phyloP scores from a whole-genome alignment of 148 eudicot genomes.

The Chenopodium album region DNA sequence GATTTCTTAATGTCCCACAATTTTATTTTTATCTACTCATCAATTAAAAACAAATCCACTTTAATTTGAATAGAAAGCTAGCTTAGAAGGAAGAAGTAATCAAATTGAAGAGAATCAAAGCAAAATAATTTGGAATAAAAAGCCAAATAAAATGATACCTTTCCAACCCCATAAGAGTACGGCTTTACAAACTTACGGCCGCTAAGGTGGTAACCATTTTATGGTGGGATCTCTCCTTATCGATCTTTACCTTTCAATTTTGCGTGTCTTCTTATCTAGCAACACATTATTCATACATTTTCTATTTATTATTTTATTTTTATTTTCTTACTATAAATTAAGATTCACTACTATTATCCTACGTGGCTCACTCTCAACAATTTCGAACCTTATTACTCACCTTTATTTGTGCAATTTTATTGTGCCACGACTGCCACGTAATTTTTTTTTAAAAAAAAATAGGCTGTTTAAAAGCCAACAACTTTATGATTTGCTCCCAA shows the following conservation, averaged over 20 bases:
- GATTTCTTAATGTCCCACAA: no score
- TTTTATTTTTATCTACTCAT: no score
- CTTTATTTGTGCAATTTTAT: conserved; percentile 18
- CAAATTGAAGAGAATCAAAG: conserved; percentile 9
- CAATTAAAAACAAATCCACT: no score
- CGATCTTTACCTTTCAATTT: conserved; percentile 18
- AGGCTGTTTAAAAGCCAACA: conserved; percentile 22
- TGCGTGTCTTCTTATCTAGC: conserved; percentile 22
- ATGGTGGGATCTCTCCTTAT: conserved; percentile 15
- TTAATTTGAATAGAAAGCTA: background rate
- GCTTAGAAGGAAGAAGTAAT: background rate
- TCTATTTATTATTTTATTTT: background rate
- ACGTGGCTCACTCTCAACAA: conserved; percentile 31
- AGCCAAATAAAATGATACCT: conserved; percentile 11
- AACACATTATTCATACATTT: background rate
- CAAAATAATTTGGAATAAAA: background rate
- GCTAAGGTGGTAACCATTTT: background rate
- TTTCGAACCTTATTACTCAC: conserved; percentile 28
- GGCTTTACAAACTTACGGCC: conserved; percentile 14
- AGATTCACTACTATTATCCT: background rate
- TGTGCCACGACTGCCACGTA: conserved; percentile 23
- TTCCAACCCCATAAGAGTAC: conserved; percentile 14
- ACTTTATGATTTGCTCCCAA: conserved; percentile 43
- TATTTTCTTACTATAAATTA: background rate
- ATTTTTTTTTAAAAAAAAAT: background rate